Conservation (phyloP, 2,329 filamentous ascomycete genomes). For the Alternaria incomplexa region DNA sequence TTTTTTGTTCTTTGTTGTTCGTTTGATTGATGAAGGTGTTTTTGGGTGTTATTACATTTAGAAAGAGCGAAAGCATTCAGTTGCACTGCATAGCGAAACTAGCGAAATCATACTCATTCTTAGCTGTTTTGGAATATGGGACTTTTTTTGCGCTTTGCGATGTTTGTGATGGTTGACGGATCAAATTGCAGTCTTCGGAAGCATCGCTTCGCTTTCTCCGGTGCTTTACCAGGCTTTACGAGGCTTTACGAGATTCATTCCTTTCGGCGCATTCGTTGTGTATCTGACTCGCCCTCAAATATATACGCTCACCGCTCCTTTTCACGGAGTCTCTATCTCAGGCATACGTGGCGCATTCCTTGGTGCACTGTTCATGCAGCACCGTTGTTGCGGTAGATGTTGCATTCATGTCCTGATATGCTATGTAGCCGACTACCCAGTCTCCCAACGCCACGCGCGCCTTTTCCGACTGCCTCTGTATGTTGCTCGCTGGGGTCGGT, state of each 20-base stretch:
- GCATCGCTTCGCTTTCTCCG: neutral
- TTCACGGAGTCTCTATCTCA: rapidly evolving
- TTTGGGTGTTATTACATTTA: neutral
- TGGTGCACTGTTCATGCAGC: neutral
- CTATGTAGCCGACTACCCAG: neutral
- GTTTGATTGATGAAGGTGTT: neutral
- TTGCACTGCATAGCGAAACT: constrained; percentile 4
- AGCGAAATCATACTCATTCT: constrained; percentile 2
- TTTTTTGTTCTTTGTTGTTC: neutral
- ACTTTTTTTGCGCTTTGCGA: neutral
- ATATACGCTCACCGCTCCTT: neutral
- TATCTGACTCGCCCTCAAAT: neutral
- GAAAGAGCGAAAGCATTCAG: constrained; percentile 3
- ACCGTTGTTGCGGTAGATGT: neutral
- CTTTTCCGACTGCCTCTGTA: neutral
- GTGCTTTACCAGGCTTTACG: too few relatives aligned
- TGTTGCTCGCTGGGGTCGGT: too few relatives aligned
- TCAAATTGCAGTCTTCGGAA: rapidly evolving
- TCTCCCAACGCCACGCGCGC: rapidly evolving
- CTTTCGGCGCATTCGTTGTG: neutral
- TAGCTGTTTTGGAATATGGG: neutral
- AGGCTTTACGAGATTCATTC: neutral
- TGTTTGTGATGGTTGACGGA: neutral
- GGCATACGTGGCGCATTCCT: neutral
- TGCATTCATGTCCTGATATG: too few relatives aligned